Evolutionary conservation across 257 asterid species (phyloP).

Genomic region (Haberlea rhodopensis): DNA sequence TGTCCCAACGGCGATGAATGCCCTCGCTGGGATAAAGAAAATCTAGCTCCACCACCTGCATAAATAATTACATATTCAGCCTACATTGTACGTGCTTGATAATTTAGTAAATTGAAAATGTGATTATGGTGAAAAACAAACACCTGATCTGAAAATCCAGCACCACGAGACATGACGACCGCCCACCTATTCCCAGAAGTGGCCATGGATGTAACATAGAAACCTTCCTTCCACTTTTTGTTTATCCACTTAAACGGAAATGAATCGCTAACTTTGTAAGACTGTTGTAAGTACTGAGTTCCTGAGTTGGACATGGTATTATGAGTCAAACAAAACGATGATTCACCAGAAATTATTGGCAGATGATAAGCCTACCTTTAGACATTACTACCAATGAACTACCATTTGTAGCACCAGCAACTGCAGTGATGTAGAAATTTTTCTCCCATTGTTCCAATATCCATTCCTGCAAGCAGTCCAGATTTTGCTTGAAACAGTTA

Average conservation of each 20-base stretch:
- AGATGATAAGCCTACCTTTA: conserved; percentile 45
- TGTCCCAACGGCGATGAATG: conserved; percentile 75
- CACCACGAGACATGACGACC: conserved; percentile 80
- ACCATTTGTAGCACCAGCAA: conserved; percentile 77
- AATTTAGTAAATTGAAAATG: background rate
- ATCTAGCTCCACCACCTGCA: conserved; percentile 81
- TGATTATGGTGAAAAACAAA: background rate
- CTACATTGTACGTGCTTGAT: background rate
- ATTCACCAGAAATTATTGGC: background rate
- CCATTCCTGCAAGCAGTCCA: conserved; percentile 62
- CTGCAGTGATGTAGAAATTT: conserved; percentile 73
- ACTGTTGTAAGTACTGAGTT: conserved; percentile 67
- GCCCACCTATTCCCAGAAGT: conserved; percentile 84
- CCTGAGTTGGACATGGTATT: conserved; percentile 39
- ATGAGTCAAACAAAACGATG: conserved; percentile 13
- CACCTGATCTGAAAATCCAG: conserved; percentile 79
- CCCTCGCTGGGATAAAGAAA: conserved; percentile 91
- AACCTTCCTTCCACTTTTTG: conserved; percentile 90
- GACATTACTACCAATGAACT: conserved; percentile 86
- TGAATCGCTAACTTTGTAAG: conserved; percentile 82
- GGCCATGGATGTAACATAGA: conserved; percentile 79
- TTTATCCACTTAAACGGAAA: conserved; percentile 95
- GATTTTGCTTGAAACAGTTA: background rate
- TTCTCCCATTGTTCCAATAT: conserved; percentile 85
- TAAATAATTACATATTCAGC: background rate